Percentiles rank a stretch among this genome's conserved stretches.
These are phyloP conservation scores for Zymoseptoria ardabiliae DNA, from an alignment of 2,329 filamentous ascomycete species.

Conservation along the genomic window DNA sequence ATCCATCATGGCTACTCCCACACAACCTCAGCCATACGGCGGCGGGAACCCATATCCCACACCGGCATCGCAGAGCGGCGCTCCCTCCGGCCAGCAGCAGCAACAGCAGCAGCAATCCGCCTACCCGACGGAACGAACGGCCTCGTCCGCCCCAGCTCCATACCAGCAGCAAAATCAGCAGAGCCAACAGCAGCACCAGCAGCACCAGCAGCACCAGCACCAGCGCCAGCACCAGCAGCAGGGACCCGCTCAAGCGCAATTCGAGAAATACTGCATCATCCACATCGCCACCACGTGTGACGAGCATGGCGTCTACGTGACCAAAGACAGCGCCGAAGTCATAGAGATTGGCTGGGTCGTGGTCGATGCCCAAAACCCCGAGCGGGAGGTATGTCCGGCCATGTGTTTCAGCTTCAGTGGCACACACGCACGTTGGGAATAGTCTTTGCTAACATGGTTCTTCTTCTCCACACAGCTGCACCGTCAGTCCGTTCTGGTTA, in stretches of 20 bases:
- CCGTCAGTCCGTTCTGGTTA: conserved; percentile 92
- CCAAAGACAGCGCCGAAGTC: conserved; percentile 97
- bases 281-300: conserved; percentile 98
- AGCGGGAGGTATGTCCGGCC: conserved; percentile 26
- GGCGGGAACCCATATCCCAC: conserved; percentile 20
- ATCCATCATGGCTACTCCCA: conserved; percentile 25
- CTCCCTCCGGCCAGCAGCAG: not conserved
- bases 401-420: conserved; percentile 14
- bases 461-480: conserved; percentile 56
- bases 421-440: conserved; percentile 18
- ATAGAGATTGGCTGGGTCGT: conserved; percentile 99
- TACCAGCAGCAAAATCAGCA: conserved; percentile 6
- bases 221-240: conserved; percentile 15
- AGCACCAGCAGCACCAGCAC: conserved; percentile 9
- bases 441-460: conserved; percentile 17
- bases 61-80: conserved; percentile 14
- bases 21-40: conserved; percentile 22
- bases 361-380: conserved; percentile 28
- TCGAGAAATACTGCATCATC: conserved; percentile 96
- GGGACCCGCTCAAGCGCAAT: conserved; percentile 29
- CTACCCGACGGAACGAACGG: conserved; percentile 18
- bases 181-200: conserved; percentile 14
- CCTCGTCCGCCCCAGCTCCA: conserved; percentile 12
- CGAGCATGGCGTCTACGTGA: conserved; percentile 98
- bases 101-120: conserved; percentile 8